phyloP scores from a whole-genome alignment of 1,139 yeast species.

The Magnusiomyces paraingens region DNA sequence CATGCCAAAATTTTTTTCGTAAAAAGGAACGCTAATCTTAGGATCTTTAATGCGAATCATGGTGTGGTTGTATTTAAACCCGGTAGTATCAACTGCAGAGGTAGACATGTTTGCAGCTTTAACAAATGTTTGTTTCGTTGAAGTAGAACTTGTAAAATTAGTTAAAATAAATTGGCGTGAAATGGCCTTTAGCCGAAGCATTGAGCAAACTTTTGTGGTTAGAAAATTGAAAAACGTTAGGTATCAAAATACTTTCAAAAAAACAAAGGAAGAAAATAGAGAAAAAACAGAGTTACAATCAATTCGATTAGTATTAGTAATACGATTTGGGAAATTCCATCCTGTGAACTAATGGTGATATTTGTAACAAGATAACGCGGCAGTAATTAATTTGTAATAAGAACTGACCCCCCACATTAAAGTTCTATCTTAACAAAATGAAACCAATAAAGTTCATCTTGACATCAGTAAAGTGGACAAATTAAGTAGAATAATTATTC shows the following conservation, averaged over 20 bases:
- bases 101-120: constrained; percentile 11
- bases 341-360: too few species aligned
- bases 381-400: too few species aligned
- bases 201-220: background rate
- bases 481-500: too few species aligned
- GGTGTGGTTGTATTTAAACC: constrained; percentile 31
- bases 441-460: too few species aligned
- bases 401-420: too few species aligned
- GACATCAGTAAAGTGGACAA: too few species aligned
- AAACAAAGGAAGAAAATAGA: background rate
- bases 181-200: constrained; percentile 5
- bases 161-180: constrained; percentile 6
- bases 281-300: background rate
- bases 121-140: background rate
- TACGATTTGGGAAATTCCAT: too few species aligned
- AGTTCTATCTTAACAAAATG: too few species aligned
- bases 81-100: constrained; percentile 14
- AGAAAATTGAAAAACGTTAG: too few species aligned
- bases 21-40: constrained; percentile 61
- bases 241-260: background rate
- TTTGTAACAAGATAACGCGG: too few species aligned
- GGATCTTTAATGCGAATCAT: constrained; percentile 82
- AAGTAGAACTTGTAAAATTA: background rate
- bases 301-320: background rate
- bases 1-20: constrained; percentile 71